Evolutionary conservation across 2,329 filamentous ascomycete genomes (phyloP), one percentile per base, ranked within the genome.

Genomic region (Pyrenophora graminea): DNA sequence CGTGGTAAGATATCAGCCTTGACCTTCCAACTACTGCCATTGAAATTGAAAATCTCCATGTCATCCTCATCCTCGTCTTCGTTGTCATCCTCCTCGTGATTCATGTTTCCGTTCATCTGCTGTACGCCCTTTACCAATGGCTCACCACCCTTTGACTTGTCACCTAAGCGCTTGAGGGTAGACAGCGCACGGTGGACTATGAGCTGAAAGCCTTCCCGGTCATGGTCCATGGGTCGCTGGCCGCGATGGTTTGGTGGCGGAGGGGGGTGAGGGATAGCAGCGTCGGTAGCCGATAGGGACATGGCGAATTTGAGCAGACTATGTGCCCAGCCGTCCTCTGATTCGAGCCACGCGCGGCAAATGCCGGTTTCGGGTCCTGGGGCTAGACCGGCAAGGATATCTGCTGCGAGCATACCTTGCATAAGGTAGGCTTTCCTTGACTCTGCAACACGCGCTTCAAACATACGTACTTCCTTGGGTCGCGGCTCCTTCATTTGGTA

Each of bases 361-460:
- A 97, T 76, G 3, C 84, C 82, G 13, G 82, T 82, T 59, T 95
- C 91, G n/a, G 84, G 80, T 4, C 82, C 82, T 2, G 87, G 87
- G 3, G 85, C 84, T 23, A 97, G 79, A 8, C 86, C 86, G 0
- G 91, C 85, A 3, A 97, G 77, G 44, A 97, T 95, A 61, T 97
- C 92, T 0, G 91, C 92, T 1, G 91, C 89, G 5, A 97, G 80
- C 63, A 97, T 84, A 1, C 91, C 92, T 74, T 99, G 94, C 82
- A 96, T 94, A 9, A 99, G 77, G 64, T 91, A 87, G 0, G 94
- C 88, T 73, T 96, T 96, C 49, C 94, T 86, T 3, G 84, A 85
- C 69, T 97, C 91, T 4, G 94, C 83, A 4, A 91, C 81, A 0
- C 85, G 82, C 1, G 88, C 67, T 58, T 79, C 77, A 15, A 66